Conservation (phyloP, 2,329 filamentous ascomycete species). For the Xylariaceae sp. region DNA sequence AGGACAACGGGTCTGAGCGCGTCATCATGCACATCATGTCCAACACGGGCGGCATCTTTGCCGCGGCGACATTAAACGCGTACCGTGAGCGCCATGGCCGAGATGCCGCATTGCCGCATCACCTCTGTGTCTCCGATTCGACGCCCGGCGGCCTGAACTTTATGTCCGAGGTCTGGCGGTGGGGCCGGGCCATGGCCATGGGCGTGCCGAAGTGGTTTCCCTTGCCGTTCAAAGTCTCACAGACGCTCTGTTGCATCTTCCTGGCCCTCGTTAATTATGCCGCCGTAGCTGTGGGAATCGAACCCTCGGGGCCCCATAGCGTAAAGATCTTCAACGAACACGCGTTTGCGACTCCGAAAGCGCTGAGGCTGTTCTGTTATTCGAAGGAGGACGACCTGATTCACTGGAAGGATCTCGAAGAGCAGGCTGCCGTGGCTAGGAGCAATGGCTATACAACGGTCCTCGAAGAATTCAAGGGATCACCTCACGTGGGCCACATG, state of each 20-base stretch:
- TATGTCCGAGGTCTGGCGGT: constrained; percentile 42
- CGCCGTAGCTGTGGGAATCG: constrained; percentile 36
- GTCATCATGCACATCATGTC: constrained; percentile 54
- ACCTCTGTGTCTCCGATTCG: constrained; percentile 49
- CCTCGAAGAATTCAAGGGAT: constrained; percentile 52
- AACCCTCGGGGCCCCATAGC: constrained; percentile 41
- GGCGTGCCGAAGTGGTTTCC: constrained; percentile 46
- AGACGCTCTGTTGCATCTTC: constrained; percentile 44
- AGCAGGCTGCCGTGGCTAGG: constrained; percentile 46
- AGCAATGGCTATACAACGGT: constrained; percentile 47
- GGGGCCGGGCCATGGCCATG: constrained; percentile 51
- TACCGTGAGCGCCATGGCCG: constrained; percentile 38
- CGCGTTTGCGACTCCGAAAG: constrained; percentile 33
- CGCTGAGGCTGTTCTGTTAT: constrained; percentile 54
- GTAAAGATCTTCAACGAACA: constrained; percentile 37
- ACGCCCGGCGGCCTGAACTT: constrained; percentile 48
- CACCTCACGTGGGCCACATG: constrained; percentile 59
- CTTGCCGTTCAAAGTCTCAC: constrained; percentile 47
- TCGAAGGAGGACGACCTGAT: constrained; percentile 57
- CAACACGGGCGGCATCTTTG: constrained; percentile 55
- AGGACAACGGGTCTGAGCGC: constrained; percentile 28
- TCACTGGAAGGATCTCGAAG: constrained; percentile 51
- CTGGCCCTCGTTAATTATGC: constrained; percentile 37
- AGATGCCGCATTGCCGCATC: constrained; percentile 41
- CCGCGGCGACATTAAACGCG: constrained; percentile 46